phyloP scores from a whole-genome alignment of 495 filamentous ascomycete genomes.

The Aspergillus sclerotioniger region DNA sequence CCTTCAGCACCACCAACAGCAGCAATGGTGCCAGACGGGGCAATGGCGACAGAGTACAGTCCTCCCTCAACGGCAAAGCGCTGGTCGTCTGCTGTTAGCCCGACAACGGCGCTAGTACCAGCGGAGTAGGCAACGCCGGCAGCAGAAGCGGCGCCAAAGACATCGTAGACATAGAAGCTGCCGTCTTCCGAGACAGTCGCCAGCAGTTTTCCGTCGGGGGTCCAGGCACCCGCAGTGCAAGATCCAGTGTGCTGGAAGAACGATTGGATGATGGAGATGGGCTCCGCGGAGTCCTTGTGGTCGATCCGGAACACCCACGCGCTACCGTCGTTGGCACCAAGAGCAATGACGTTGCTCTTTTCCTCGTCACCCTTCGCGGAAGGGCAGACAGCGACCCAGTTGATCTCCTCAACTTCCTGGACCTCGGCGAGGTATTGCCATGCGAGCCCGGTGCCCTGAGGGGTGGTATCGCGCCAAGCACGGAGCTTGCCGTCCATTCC shows the following conservation, averaged over 20 bases:
- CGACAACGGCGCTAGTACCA: conserved; percentile 71
- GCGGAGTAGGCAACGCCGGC: conserved; percentile 66
- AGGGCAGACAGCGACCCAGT: conserved; percentile 83
- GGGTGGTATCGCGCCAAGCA: conserved; percentile 47
- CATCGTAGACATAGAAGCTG: conserved; percentile 89
- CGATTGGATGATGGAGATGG: conserved; percentile 77
- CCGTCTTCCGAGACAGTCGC: conserved; percentile 88
- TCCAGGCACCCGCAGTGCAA: conserved; percentile 90
- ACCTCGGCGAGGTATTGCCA: conserved; percentile 67
- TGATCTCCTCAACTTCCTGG: conserved; percentile 91
- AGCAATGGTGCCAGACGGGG: conserved; percentile 72
- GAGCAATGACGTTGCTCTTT: conserved; percentile 77
- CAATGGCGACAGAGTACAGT: conserved; percentile 78
- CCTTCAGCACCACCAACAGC: conserved; percentile 88
- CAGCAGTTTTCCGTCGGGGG: conserved; percentile 80
- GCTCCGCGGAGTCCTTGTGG: conserved; percentile 53
- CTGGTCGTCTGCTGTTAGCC: conserved; percentile 78
- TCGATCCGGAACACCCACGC: conserved; percentile 94
- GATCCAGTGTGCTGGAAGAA: conserved; percentile 87
- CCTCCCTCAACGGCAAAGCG: conserved; percentile 91
- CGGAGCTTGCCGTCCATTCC: conserved; percentile 79
- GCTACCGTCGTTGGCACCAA: conserved; percentile 89
- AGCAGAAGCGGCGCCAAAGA: conserved; percentile 78
- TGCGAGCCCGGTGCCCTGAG: conserved; percentile 38
- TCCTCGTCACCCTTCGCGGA: conserved; percentile 51